phyloP scores from a whole-genome alignment of 805 yeast species.

The Yamadazyma scolyti region DNA sequence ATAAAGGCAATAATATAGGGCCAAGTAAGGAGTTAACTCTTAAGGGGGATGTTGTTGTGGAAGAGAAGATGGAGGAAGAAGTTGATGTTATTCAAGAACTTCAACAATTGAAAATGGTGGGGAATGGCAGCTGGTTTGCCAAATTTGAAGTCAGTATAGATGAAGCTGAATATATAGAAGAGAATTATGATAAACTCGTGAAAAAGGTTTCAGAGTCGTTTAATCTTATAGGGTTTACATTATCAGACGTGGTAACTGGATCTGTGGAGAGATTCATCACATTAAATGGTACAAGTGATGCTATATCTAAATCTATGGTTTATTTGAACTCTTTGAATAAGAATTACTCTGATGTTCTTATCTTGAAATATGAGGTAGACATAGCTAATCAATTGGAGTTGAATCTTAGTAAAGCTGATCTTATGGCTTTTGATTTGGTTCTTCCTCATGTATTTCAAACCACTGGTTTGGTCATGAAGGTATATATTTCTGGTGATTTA shows the following conservation, averaged over 20 bases:
- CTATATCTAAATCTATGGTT: conserved; percentile 20
- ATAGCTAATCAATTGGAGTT: conserved; percentile 2
- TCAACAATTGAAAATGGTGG: too few relatives aligned
- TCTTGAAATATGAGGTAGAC: conserved; percentile 32
- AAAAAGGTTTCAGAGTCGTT: conserved; percentile 18
- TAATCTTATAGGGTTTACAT: conserved; percentile 14
- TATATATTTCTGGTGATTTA: too few relatives aligned
- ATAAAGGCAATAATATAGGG: too few relatives aligned
- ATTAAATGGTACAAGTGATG: conserved; percentile 21
- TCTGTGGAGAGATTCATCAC: conserved; percentile 28
- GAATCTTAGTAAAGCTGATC: conserved; percentile 2
- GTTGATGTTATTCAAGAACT: too few relatives aligned
- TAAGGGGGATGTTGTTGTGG: too few relatives aligned
- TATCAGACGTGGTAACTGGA: conserved; percentile 20
- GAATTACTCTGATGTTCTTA: conserved; percentile 18
- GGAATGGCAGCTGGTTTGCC: too few relatives aligned
- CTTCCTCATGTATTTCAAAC: conserved; percentile 4
- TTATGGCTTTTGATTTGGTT: conserved; percentile 5
- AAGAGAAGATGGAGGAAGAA: too few relatives aligned
- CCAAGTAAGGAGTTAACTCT: too few relatives aligned
- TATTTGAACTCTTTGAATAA: conserved; percentile 27
- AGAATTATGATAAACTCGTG: conserved; percentile 8
- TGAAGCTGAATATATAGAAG: conserved; percentile 23
- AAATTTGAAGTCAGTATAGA: conserved; percentile 16
- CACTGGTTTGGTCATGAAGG: not conserved